These are phyloP conservation scores for Rubia peregrina DNA, from an alignment of 305 asterid species.

Conservation along the genomic window DNA sequence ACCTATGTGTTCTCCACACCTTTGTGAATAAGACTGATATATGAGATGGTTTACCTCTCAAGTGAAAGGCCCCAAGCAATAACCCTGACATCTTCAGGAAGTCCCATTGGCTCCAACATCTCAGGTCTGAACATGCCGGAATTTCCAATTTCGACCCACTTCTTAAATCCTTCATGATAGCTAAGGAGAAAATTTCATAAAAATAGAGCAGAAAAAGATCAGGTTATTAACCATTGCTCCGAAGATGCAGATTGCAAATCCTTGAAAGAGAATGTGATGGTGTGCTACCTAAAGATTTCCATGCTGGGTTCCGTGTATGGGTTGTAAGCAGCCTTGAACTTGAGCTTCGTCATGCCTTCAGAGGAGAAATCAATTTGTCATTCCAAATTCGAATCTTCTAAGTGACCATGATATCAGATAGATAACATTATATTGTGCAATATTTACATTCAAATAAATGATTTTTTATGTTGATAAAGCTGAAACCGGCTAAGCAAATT, in stretches of 20 bases:
- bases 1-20: too few relatives aligned
- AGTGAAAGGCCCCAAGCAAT: constrained; percentile 99
- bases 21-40: too few relatives aligned
- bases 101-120: constrained; percentile 96
- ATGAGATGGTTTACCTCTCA: constrained; percentile 34
- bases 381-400: not conserved
- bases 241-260: not conserved
- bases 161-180: constrained; percentile 89
- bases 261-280: not conserved
- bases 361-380: not conserved
- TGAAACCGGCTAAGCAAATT: not conserved
- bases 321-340: constrained; percentile 95
- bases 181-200: constrained; percentile 19
- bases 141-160: constrained; percentile 97
- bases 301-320: constrained; percentile 99
- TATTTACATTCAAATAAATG: not conserved
- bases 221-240: not conserved
- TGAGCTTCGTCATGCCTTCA: constrained; percentile 73
- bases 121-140: constrained; percentile 99
- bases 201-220: not conserved
- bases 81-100: constrained; percentile 91
- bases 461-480: not conserved
- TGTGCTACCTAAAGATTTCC: constrained; percentile 56
- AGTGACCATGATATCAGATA: not conserved
- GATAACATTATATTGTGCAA: not conserved